Percentiles rank a stretch among this genome's conserved stretches.
Conservation (phyloP, 306 rosid genomes). For the Quercus glauca region DNA sequence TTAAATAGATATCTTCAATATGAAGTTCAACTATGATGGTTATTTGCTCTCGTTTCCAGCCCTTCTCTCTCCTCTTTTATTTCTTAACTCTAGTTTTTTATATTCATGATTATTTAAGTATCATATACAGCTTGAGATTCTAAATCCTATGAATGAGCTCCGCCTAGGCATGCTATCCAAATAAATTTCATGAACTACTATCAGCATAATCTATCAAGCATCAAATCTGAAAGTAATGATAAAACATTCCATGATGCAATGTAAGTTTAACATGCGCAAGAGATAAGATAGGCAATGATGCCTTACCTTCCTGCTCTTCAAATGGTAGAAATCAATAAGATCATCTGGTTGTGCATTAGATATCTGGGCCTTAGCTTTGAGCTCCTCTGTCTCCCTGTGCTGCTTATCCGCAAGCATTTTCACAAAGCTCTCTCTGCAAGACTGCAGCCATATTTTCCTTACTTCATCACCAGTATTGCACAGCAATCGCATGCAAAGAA, state of each 20-base stretch:
- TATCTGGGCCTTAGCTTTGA: conserved; percentile 79
- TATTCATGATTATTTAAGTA: too few relatives aligned
- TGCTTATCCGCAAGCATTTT: conserved; percentile 97
- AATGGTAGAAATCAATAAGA: conserved; percentile 95
- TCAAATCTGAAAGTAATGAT: conserved; percentile 8
- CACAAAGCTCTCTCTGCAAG: conserved; percentile 93
- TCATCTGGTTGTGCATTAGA: conserved; percentile 96
- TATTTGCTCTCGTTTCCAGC: background rate
- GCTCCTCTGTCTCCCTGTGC: conserved; percentile 78
- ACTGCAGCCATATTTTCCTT: conserved; percentile 81
- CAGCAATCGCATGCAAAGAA: conserved; percentile 74
- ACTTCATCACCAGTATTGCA: conserved; percentile 72
- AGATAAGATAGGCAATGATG: conserved; percentile 15
- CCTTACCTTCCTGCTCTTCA: conserved; percentile 95
- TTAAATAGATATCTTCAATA: background rate
- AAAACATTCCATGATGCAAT: background rate
- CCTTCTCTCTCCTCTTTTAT: background rate
- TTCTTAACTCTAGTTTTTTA: background rate
- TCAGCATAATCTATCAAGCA: background rate
- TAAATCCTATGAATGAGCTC: too few relatives aligned
- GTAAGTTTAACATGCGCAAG: background rate
- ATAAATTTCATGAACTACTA: background rate
- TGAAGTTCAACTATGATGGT: background rate
- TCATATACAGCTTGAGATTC: too few relatives aligned
- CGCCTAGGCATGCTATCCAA: too few relatives aligned